Conservation (phyloP, 352 stramenopile species). For the Discostella stelligera region DNA sequence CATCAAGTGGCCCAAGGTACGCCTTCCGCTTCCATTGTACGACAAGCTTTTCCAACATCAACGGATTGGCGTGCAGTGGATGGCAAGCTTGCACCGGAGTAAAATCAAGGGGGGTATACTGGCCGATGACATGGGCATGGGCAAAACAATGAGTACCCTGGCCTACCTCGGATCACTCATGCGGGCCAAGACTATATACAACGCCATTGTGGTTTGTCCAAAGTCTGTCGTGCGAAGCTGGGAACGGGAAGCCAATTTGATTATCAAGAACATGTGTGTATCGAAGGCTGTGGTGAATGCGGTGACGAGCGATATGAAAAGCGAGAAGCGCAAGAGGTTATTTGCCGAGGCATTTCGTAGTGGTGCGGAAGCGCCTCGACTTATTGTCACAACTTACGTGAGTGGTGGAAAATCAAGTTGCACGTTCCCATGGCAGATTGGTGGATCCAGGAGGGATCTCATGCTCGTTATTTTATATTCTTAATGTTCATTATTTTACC, state of each 20-base stretch:
- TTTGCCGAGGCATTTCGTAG: constrained; percentile 40
- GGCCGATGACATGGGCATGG: constrained; percentile 54
- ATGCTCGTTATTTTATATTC: neutral
- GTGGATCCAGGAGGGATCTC: neutral
- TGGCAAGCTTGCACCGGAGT: constrained; percentile 57
- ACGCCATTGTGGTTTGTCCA: constrained; percentile 70
- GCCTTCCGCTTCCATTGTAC: constrained; percentile 55
- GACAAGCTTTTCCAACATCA: constrained; percentile 71
- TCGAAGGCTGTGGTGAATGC: constrained; percentile 42
- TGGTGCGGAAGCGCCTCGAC: constrained; percentile 13
- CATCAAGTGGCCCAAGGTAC: constrained; percentile 54
- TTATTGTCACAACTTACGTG: constrained; percentile 40
- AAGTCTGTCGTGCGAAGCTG: constrained; percentile 66
- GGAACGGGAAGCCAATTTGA: constrained; percentile 67
- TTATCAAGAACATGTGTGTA: constrained; percentile 54
- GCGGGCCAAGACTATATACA: constrained; percentile 61
- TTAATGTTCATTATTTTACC: constrained; percentile 20
- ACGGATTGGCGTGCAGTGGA: constrained; percentile 71
- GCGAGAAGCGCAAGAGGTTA: constrained; percentile 29
- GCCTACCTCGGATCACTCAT: constrained; percentile 69
- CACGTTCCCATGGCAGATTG: neutral
- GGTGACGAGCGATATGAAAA: constrained; percentile 49
- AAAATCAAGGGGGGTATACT: constrained; percentile 66
- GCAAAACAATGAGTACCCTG: constrained; percentile 71
- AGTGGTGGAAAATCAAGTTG: neutral